Evolutionary conservation across 176 grass and related monocot species (phyloP), one percentile per base, ranked within the genome.

Genomic region (Pharus latifolius): DNA sequence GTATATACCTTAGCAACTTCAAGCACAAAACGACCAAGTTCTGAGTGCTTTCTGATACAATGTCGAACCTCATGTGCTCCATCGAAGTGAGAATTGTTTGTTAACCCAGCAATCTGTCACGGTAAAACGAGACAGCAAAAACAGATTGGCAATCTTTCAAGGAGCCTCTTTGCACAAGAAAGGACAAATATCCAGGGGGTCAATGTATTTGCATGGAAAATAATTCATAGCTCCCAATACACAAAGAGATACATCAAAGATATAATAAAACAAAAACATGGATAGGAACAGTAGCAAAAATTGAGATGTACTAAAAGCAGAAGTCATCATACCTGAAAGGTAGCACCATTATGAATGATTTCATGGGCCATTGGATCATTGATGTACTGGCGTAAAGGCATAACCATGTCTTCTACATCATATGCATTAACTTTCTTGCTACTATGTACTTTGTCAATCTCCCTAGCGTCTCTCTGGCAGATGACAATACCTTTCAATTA

Each of bases 341-440:
- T 95, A 59, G 90, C 84, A 13, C 96, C 90, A 60, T 99, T 99
- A 68, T 99, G 96, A 82, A 99, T 82, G 67, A 99, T 90, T 55
- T 99, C 90, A 84, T 99, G 96, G 48, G 82, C 84, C 78, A 95
- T 34, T 56, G 90, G 90, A 72, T 99, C 71, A 79, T 88, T 84
- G 64, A 99, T 87, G 63, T 88, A 99, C 83, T 91, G 45, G 35
- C 88, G 79, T 63, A 99, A 82, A 22, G 96, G 96, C 87, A 99
- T 91, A 60, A 84, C 96, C 87, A 95, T 90, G 76, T 95, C 87
- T 51, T 95, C 87, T 35, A 88, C 77, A 58, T 95, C 80, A 70
- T 99, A 99, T 48, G 69, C 72, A 80, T 84, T 86, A 58, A 72
- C 56, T 40, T 66, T 83, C 53, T 77, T 83, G 57, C 78, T 83